Evolutionary conservation across 2,329 filamentous ascomycete species (phyloP).

Genomic region (Hawksworthiomyces lignivorus): DNA sequence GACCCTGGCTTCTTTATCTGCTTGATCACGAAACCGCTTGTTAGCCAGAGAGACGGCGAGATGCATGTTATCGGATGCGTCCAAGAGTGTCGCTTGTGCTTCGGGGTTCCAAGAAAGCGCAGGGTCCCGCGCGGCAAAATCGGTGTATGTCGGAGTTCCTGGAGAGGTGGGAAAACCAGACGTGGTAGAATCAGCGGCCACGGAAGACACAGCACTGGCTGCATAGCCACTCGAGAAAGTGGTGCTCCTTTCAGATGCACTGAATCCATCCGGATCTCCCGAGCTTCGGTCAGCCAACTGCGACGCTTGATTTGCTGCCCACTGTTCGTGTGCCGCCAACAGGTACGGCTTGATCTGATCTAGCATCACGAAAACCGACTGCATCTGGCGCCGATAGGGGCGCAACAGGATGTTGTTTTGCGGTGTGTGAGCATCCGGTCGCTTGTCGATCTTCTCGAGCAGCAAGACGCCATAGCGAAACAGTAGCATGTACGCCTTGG

Average conservation of each 20-base stretch:
- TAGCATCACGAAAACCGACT: slow-evolving; percentile 58
- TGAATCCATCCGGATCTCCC: too few species aligned
- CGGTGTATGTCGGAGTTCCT: too few species aligned
- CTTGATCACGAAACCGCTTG: slow-evolving; percentile 65
- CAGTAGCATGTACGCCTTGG: slow-evolving; percentile 85
- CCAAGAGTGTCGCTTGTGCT: slow-evolving; percentile 48
- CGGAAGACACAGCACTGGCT: too few species aligned
- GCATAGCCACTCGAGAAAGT: too few species aligned
- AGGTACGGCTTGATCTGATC: slow-evolving; percentile 76
- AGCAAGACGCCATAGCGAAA: slow-evolving; percentile 84
- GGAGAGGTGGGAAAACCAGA: too few species aligned
- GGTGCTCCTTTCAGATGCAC: too few species aligned
- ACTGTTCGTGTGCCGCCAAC: slow-evolving; percentile 60
- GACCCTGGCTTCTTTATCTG: too few species aligned
- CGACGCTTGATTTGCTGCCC: slow-evolving; percentile 43
- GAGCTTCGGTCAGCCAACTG: slow-evolving; percentile 18
- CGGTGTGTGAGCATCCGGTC: slow-evolving; percentile 65
- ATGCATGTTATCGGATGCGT: slow-evolving; percentile 64
- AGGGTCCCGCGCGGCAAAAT: slow-evolving; percentile 50
- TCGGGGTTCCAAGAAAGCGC: slow-evolving; percentile 41
- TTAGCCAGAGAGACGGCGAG: slow-evolving; percentile 70
- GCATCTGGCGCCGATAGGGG: slow-evolving; percentile 40
- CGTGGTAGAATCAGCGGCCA: too few species aligned
- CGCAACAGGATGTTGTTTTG: slow-evolving; percentile 57
- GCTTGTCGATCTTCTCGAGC: slow-evolving; percentile 62